Percentiles rank a stretch among this genome's conserved stretches.
Evolutionary conservation across 805 yeast genomes (phyloP).

Genomic region (Yueomyces sp.): DNA sequence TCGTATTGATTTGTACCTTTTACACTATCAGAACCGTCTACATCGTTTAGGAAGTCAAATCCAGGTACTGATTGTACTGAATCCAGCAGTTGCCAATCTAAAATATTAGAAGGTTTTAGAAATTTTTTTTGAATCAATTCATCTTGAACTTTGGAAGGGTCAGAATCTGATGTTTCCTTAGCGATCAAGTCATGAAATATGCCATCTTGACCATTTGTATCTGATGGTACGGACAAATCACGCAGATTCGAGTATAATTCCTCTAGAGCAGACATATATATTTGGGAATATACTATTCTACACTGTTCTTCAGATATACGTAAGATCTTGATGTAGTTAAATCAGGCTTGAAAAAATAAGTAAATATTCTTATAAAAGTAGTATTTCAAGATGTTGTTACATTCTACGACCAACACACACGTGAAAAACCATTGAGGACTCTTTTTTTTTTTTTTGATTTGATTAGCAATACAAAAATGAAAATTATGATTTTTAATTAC

Average conservation of each 20-base stretch:
- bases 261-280: too few relatives aligned
- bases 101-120: slow-evolving; percentile 46
- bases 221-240: background rate
- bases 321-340: too few relatives aligned
- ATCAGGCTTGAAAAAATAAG: too few relatives aligned
- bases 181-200: background rate
- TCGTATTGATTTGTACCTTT: slow-evolving; percentile 5
- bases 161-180: background rate
- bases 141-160: background rate
- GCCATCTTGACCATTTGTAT: background rate
- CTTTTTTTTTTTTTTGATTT: too few relatives aligned
- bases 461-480: too few relatives aligned
- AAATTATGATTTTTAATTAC: too few relatives aligned
- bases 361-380: too few relatives aligned
- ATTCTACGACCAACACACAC: too few relatives aligned
- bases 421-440: too few relatives aligned
- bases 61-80: slow-evolving; percentile 46
- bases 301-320: too few relatives aligned
- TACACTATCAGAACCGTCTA: background rate
- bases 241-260: background rate
- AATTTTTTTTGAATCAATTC: slow-evolving; percentile 27
- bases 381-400: too few relatives aligned
- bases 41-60: slow-evolving; percentile 12
- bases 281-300: too few relatives aligned
- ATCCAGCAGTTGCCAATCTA: slow-evolving; percentile 63